Conservation (phyloP, 345 rosid species). For the Isatis tinctoria region DNA sequence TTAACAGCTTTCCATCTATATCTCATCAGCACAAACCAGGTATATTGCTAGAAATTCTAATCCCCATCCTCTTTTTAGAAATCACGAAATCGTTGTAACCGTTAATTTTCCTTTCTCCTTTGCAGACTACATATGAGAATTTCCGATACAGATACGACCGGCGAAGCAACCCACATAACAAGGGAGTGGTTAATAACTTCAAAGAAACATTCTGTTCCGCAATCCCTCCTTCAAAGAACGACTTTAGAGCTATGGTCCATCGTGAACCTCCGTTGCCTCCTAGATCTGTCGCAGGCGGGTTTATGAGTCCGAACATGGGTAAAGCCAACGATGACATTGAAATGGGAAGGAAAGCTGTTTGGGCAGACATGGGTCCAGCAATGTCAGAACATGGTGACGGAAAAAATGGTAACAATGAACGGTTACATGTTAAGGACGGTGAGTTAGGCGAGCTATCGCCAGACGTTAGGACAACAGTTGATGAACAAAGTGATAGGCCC, state of each 20-base stretch:
- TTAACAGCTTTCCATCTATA: constrained; percentile 85
- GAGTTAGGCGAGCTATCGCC: constrained; percentile 76
- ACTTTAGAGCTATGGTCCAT: constrained; percentile 67
- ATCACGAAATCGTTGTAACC: background rate
- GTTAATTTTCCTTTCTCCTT: background rate
- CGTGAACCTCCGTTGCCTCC: constrained; percentile 67
- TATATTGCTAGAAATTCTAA: constrained; percentile 10
- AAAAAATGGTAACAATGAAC: constrained; percentile 52
- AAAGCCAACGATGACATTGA: constrained; percentile 86
- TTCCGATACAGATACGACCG: constrained; percentile 88
- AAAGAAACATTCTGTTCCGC: constrained; percentile 62
- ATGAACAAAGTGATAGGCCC: constrained; percentile 60
- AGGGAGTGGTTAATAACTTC: constrained; percentile 70
- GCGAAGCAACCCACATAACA: constrained; percentile 74
- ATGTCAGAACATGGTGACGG: constrained; percentile 57
- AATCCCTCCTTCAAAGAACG: constrained; percentile 71
- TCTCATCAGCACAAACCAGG: constrained; percentile 97
- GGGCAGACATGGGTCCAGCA: constrained; percentile 75
- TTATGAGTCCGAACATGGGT: constrained; percentile 97
- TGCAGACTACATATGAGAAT: constrained; percentile 95
- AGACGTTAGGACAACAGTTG: constrained; percentile 58
- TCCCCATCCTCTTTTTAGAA: background rate
- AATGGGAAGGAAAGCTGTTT: constrained; percentile 92
- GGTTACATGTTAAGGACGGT: constrained; percentile 70
- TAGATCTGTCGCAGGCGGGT: constrained; percentile 63